Evolutionary conservation across 495 filamentous ascomycete species (phyloP).

Genomic region (Darksidea phi): DNA sequence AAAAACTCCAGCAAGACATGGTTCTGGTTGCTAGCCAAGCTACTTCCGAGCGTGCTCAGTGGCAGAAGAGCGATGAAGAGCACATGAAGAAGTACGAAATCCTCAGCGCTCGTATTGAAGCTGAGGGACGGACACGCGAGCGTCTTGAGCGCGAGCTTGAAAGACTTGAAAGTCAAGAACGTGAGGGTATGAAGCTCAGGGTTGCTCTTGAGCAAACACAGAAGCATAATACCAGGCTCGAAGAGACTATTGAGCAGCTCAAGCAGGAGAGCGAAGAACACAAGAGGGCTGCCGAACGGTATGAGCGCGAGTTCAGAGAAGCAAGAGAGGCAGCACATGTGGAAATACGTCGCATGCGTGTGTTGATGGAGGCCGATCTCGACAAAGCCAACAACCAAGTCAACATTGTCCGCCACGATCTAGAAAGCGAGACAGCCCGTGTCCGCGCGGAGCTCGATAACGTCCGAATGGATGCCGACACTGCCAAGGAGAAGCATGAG

Average conservation of each 20-base stretch:
- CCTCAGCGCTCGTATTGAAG: constrained; percentile 71
- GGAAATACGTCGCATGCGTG: constrained; percentile 75
- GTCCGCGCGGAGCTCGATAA: constrained; percentile 70
- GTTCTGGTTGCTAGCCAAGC: constrained; percentile 70
- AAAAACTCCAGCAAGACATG: constrained; percentile 82
- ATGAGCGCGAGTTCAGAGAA: constrained; percentile 79
- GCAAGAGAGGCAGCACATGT: constrained; percentile 70
- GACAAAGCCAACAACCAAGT: constrained; percentile 79
- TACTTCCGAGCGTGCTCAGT: constrained; percentile 72
- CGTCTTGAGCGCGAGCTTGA: constrained; percentile 77
- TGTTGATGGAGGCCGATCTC: constrained; percentile 75
- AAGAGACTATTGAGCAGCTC: constrained; percentile 62
- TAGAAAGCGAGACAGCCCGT: constrained; percentile 69
- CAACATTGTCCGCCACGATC: constrained; percentile 71
- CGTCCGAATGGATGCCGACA: constrained; percentile 69
- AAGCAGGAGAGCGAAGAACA: constrained; percentile 68
- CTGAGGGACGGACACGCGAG: constrained; percentile 73
- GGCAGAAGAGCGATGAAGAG: constrained; percentile 69
- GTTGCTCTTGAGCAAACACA: constrained; percentile 56
- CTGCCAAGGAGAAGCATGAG: constrained; percentile 68
- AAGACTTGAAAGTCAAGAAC: constrained; percentile 70
- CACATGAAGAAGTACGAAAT: constrained; percentile 73
- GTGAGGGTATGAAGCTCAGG: constrained; percentile 60
- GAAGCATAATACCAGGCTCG: constrained; percentile 59
- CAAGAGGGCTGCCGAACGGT: constrained; percentile 59